Evolutionary conservation across 1,139 yeast species (phyloP).

Genomic region (Candida smagusa): DNA sequence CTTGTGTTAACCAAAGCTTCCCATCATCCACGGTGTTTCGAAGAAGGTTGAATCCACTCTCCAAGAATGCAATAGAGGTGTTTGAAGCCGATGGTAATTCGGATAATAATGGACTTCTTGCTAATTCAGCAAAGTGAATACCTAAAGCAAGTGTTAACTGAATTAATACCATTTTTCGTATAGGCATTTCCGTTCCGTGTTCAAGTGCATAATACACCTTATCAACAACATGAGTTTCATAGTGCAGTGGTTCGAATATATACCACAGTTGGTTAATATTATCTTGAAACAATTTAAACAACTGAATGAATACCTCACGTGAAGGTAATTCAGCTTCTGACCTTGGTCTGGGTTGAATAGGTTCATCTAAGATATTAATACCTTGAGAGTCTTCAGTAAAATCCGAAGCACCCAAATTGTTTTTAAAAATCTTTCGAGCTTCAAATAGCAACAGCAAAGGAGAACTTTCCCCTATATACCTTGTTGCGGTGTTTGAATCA

Average conservation of each 20-base stretch:
- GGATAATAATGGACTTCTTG: conserved; percentile 15
- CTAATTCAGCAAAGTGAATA: conserved; percentile 24
- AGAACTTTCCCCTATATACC: conserved; percentile 28
- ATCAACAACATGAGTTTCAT: conserved; percentile 12
- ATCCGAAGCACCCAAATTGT: conserved; percentile 13
- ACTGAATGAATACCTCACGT: conserved; percentile 11
- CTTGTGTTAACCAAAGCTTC: conserved; percentile 41
- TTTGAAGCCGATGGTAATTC: conserved; percentile 11
- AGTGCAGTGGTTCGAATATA: conserved; percentile 28
- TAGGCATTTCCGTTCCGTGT: conserved; percentile 15
- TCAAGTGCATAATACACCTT: conserved; percentile 12
- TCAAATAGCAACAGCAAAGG: conserved; percentile 24
- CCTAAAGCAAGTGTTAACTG: conserved; percentile 42
- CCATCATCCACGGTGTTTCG: conserved; percentile 33
- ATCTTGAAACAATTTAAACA: conserved; percentile 15
- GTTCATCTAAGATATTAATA: conserved; percentile 17
- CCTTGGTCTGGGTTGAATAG: conserved; percentile 11
- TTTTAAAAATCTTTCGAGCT: conserved; percentile 21
- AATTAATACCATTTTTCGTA: conserved; percentile 17
- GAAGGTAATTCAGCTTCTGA: conserved; percentile 13
- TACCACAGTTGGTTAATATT: conserved; percentile 20
- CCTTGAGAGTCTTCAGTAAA: conserved; percentile 14
- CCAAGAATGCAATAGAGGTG: conserved; percentile 21
- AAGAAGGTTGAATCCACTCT: conserved; percentile 29
- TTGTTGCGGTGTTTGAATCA: conserved; percentile 20